phyloP scores from a whole-genome alignment of 352 stramenopile genomes.

The Phytopythium cucurbitacearum region DNA sequence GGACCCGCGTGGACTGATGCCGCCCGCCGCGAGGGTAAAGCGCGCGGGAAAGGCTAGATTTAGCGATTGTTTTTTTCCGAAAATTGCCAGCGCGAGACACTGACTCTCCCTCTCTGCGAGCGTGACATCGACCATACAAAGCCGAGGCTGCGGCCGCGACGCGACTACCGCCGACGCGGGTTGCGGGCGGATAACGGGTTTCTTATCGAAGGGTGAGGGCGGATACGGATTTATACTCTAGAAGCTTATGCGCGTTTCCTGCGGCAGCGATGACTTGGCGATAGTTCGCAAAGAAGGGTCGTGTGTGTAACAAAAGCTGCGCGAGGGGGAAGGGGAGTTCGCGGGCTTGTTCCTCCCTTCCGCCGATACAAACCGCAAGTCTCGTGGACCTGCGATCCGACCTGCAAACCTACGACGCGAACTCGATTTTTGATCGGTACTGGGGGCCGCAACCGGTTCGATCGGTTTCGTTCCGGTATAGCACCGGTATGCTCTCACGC shows the following conservation, averaged over 20 bases:
- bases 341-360: background rate
- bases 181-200: too few species aligned
- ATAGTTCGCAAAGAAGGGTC: background rate
- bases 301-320: background rate
- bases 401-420: too few species aligned
- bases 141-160: background rate
- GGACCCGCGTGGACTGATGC: background rate
- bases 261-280: constrained; percentile 1
- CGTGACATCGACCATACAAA: background rate
- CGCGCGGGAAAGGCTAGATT: constrained; percentile 5
- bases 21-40: background rate
- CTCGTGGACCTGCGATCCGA: too few species aligned
- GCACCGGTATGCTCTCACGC: too few species aligned
- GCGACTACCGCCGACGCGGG: too few species aligned
- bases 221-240: background rate
- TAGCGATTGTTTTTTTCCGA: constrained; percentile 6
- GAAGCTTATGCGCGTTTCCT: background rate
- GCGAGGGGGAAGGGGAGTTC: background rate
- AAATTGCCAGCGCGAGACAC: constrained; percentile 1
- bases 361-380: background rate
- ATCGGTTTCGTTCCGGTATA: too few species aligned
- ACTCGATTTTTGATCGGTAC: too few species aligned
- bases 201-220: too few species aligned
- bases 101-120: constrained; percentile 12
- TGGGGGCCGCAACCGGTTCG: too few species aligned